Evolutionary conservation across 2,329 filamentous ascomycete genomes (phyloP).

Genomic region (Colletotrichum ledebouriae): DNA sequence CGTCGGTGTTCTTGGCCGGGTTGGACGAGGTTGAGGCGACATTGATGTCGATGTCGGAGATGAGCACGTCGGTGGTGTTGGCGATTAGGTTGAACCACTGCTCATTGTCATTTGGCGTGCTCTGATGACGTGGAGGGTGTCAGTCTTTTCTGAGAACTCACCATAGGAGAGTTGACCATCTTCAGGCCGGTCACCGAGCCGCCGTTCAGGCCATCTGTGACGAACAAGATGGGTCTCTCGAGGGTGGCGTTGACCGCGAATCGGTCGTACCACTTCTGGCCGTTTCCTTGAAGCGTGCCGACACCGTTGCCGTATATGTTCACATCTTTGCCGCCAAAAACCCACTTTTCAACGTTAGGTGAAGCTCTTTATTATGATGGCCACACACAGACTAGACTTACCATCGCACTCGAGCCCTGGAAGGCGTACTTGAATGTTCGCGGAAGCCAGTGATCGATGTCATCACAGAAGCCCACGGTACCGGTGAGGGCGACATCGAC

Average conservation of each 20-base stretch:
- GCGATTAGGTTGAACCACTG: conserved; percentile 69
- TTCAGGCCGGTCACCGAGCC: conserved; percentile 71
- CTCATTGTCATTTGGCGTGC: conserved; percentile 22
- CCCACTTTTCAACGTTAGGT: conserved; percentile 42
- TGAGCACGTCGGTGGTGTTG: conserved; percentile 74
- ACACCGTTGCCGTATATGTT: conserved; percentile 73
- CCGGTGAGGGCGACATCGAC: conserved; percentile 72
- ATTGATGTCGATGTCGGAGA: conserved; percentile 72
- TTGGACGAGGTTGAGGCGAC: conserved; percentile 67
- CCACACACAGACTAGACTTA: too few relatives aligned
- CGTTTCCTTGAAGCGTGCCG: conserved; percentile 69
- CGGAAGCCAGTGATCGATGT: conserved; percentile 77
- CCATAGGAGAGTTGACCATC: conserved; percentile 67
- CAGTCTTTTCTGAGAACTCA: conserved; percentile 23
- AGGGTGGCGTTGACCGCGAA: conserved; percentile 69
- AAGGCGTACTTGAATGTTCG: conserved; percentile 74
- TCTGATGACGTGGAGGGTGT: background rate
- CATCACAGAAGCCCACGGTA: conserved; percentile 72
- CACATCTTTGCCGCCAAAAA: conserved; percentile 55
- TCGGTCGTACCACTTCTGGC: conserved; percentile 74
- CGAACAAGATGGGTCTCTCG: conserved; percentile 70
- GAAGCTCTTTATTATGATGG: too few relatives aligned
- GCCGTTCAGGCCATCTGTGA: conserved; percentile 68
- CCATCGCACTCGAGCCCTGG: conserved; percentile 69
- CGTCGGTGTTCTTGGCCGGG: conserved; percentile 75